Conservation (phyloP, 1,284 basidiomycete genomes). For the Puccinia novopanici region DNA sequence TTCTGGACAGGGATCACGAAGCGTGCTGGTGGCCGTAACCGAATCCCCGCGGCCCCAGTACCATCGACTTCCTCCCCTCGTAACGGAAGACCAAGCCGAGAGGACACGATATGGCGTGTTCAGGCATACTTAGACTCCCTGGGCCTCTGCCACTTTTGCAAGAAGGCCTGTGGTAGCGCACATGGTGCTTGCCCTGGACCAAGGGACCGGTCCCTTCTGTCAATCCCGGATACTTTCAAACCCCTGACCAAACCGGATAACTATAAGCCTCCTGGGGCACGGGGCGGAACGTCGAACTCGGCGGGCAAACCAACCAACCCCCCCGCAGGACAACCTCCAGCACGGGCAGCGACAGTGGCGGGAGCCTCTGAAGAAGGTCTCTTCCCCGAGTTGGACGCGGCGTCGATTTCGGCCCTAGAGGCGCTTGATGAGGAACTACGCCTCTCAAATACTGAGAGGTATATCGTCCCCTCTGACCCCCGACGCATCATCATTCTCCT, state of each 20-base stretch:
- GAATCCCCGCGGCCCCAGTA: neutral
- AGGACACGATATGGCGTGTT: neutral
- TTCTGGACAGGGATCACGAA: neutral
- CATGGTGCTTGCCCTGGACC: neutral
- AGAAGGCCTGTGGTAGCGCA: constrained; percentile 18
- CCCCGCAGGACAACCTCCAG: neutral
- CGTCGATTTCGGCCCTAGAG: neutral
- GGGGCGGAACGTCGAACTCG: neutral
- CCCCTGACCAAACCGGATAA: neutral
- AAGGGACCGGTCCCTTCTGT: neutral
- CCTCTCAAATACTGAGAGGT: neutral
- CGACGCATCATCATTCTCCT: neutral
- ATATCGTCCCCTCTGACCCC: neutral
- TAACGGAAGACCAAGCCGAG: neutral
- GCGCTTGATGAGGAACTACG: constrained; percentile 15
- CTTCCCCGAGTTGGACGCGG: neutral
- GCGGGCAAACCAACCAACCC: constrained; percentile 14
- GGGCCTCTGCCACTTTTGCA: constrained; percentile 32
- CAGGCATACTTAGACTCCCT: constrained; percentile 10
- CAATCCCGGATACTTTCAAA: constrained; percentile 3
- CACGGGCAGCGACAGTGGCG: neutral
- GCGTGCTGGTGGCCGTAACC: neutral
- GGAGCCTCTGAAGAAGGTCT: neutral
- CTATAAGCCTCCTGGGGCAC: neutral
- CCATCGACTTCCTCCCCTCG: neutral